A percentile compares a stretch with the other conserved stretches of the same genome.
Conservation (phyloP, 495 filamentous ascomycete genomes). For the Neurospora cerealis region DNA sequence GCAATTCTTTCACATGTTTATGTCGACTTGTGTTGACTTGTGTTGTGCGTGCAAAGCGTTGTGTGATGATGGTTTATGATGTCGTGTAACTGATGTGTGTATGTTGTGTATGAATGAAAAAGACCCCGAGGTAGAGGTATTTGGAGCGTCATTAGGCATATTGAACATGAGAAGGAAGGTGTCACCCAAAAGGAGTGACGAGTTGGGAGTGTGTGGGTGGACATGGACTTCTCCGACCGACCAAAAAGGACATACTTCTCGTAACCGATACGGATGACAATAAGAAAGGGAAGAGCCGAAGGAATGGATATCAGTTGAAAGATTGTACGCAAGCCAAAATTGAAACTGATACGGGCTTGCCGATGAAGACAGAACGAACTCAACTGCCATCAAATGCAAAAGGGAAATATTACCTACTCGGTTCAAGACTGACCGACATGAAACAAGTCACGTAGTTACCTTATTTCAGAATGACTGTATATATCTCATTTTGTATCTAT, state of each 20-base stretch:
- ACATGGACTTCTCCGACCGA: not conserved
- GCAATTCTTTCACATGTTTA: not conserved
- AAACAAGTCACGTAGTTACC: too few species aligned
- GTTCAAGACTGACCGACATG: too few species aligned
- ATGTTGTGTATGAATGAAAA: not conserved
- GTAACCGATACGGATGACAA: not conserved
- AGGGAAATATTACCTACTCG: not conserved
- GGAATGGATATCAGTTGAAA: not conserved
- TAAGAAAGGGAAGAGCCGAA: not conserved
- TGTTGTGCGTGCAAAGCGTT: not conserved
- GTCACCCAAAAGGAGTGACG: not conserved
- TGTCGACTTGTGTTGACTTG: not conserved
- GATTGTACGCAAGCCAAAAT: not conserved
- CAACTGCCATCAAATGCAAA: too few species aligned
- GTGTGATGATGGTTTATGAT: not conserved
- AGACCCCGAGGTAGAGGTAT: not conserved
- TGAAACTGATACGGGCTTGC: not conserved
- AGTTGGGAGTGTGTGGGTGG: not conserved
- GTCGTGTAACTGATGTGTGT: not conserved
- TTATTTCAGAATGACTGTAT: too few species aligned
- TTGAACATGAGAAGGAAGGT: not conserved
- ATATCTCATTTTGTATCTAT: too few species aligned
- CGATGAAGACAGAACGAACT: not conserved
- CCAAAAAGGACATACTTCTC: not conserved
- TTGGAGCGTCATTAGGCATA: not conserved